Evolutionary conservation across 208 protist species (phyloP), one percentile per base, ranked within the genome.

Genomic region (Leishmania gerbilli): DNA sequence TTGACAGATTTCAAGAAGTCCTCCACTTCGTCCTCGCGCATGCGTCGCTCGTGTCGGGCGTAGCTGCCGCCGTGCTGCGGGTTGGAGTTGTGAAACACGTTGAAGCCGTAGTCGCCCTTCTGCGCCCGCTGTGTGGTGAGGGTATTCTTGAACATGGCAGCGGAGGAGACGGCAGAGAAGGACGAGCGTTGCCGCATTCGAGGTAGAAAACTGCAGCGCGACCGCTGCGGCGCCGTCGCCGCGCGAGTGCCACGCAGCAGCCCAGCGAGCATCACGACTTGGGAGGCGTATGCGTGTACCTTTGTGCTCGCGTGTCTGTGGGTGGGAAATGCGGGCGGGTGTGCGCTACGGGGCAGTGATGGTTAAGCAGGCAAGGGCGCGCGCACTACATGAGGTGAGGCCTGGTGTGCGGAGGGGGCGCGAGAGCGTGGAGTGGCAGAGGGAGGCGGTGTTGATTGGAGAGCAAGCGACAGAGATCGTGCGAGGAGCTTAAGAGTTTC

Each of bases 41-140:
- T 95, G 45, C 91, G 86, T 27, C 93, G 93, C 80, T 97, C 93
- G 78, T 95, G 92, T 17, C 91, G 85, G 42, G 91, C 91, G 83
- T 97, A 97, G 51, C 88, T 92, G 69, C 89, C 93, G 64, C 93
- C 93, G 71, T 97, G 92, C 81, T 97, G 91, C 62, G 93, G 93
- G 87, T 97, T 97, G 37, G 88, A 93, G 87, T 95, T 95, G 83
- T 97, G 93, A 80, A 97, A 95, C 1, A 95, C 87, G 74, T 94
- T 95, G 74, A 95, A 95, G 62, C 90, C 91, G 87, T 95, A 95
- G 77, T 96, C 93, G 0, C 93, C 93, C 69, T 92, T 93, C 21
- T 7, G 9, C 8, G 37, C n/a, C 17, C 79, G 83, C 64, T 83
- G 76, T 0, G 53, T 56, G 4, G 31, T 62, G 51, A 81, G 71